Base-by-base conservation (phyloP, 2,329 filamentous ascomycete species). In the Exophiala mesophila region DNA sequence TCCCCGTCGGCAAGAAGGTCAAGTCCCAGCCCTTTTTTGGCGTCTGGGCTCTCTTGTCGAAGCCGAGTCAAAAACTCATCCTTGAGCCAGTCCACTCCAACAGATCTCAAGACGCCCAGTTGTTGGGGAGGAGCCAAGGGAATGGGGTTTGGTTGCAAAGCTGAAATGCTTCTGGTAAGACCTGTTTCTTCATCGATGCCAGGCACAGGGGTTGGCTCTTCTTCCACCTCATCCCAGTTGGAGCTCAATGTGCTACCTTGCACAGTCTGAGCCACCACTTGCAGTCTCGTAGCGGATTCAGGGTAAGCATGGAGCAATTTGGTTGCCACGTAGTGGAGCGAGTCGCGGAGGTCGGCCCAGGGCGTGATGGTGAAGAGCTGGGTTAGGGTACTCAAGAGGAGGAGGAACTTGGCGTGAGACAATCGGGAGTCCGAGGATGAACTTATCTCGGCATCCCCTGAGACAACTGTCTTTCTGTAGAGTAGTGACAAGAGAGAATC, bases 31-130 rank as follows among this genome's bases (percentile, higher is more conserved):
- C 24, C 23, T 3, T 20, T 13, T 21, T 29, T 24, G 4, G 24
- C 29, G 26, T 39, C 38, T n/a, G 16, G 12, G 42, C 24, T 5
- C 39, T 33, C 24, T 4, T 29, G 21, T 29, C n/a, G 24, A 9
- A 20, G 13, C 20, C n/a, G 13, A 8, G 18, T 20, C 29, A 19
- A 21, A 30, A 55, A 44, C 26, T 55, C 53, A 18, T 45, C 45
- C 35, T 55, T 57, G 34, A 57, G 36, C 54, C 54, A 57, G 17
- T 55, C 49, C n/a, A 52, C 46, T n/a, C 51, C 53, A 6, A 57
- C 44, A 16, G 51, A 45, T 31, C 52, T 54, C 45, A 57, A 44
- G 3, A 32, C 34, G 3, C 46, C 51, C 23, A 41, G 13, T 26
- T 50, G 47, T 36, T 49, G 47, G 2, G 40, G 52, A 15, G 44